These are phyloP conservation scores for Salvia sclarea DNA, from an alignment of 305 asterid species.

Conservation along the genomic window DNA sequence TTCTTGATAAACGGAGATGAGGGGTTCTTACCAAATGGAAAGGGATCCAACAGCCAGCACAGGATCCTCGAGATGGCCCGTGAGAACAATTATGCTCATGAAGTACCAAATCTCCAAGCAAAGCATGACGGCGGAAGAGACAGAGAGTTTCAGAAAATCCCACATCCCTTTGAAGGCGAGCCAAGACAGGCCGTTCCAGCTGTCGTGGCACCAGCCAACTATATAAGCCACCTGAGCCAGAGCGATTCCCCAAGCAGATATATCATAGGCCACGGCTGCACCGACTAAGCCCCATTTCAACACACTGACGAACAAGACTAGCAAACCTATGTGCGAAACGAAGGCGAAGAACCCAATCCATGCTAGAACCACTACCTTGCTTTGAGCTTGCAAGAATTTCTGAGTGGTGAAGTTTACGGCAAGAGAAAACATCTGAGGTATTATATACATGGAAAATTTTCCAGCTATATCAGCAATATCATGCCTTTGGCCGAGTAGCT, in stretches of 20 bases:
- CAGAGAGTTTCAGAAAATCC: slow-evolving; percentile 66
- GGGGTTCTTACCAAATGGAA: slow-evolving; percentile 69
- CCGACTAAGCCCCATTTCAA: slow-evolving; percentile 79
- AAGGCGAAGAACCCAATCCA: slow-evolving; percentile 76
- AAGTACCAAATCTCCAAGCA: slow-evolving; percentile 98
- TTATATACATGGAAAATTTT: slow-evolving; percentile 58
- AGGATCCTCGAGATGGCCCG: slow-evolving; percentile 87
- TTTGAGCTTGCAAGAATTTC: slow-evolving; percentile 87
- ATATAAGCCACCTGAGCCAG: slow-evolving; percentile 71
- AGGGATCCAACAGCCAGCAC: slow-evolving; percentile 90
- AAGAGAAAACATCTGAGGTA: slow-evolving; percentile 92
- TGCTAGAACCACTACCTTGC: slow-evolving; percentile 70
- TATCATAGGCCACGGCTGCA: slow-evolving; percentile 80
- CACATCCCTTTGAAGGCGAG: slow-evolving; percentile 74
- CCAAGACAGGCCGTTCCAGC: slow-evolving; percentile 83
- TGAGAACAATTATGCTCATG: slow-evolving; percentile 89
- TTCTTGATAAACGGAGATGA: background rate
- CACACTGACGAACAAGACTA: slow-evolving; percentile 54
- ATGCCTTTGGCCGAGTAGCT: slow-evolving; percentile 66
- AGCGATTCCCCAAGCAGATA: slow-evolving; percentile 78
- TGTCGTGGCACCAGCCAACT: slow-evolving; percentile 74
- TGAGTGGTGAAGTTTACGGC: slow-evolving; percentile 88
- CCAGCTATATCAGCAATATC: slow-evolving; percentile 88
- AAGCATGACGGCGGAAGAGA: slow-evolving; percentile 89
- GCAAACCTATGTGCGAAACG: slow-evolving; percentile 48